Evolutionary conservation across 495 filamentous ascomycete genomes (phyloP).

Genomic region (Neurospora africana): DNA sequence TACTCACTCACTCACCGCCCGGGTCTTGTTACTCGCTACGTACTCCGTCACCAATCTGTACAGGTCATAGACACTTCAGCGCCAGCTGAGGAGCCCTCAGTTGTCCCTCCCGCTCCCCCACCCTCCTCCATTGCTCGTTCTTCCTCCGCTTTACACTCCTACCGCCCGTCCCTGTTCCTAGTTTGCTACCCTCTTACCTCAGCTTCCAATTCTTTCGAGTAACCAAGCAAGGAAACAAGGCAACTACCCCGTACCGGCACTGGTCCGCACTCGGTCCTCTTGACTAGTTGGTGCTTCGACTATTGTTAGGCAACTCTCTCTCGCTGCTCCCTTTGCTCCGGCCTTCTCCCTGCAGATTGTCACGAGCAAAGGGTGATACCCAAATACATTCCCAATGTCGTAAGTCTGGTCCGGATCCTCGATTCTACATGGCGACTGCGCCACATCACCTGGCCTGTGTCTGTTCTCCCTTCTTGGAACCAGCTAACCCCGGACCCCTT

Average conservation of each 20-base stretch:
- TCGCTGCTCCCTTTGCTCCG: constrained; percentile 21
- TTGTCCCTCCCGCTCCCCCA: not conserved
- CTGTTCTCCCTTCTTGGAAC: not conserved
- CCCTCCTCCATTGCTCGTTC: not conserved
- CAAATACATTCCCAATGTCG: constrained; percentile 37
- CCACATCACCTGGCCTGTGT: constrained; percentile 3
- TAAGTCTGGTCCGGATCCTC: constrained; percentile 21
- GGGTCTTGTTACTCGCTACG: not conserved
- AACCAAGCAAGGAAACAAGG: not conserved
- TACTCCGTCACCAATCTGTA: not conserved
- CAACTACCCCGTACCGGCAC: not conserved
- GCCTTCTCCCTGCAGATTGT: constrained; percentile 29
- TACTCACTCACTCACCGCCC: not conserved
- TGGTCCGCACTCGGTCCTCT: not conserved
- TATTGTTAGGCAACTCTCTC: not conserved
- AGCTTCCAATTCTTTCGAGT: not conserved
- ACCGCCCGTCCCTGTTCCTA: not conserved
- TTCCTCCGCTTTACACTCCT: not conserved
- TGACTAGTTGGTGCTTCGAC: not conserved
- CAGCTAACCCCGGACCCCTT: constrained; percentile 12
- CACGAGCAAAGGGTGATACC: constrained; percentile 29
- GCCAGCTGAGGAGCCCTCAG: not conserved
- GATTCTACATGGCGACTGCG: not conserved
- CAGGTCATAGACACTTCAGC: not conserved
- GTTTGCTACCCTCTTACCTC: not conserved